Conservation (phyloP, 768 basidiomycete genomes). For the Leccinum rimulosum region DNA sequence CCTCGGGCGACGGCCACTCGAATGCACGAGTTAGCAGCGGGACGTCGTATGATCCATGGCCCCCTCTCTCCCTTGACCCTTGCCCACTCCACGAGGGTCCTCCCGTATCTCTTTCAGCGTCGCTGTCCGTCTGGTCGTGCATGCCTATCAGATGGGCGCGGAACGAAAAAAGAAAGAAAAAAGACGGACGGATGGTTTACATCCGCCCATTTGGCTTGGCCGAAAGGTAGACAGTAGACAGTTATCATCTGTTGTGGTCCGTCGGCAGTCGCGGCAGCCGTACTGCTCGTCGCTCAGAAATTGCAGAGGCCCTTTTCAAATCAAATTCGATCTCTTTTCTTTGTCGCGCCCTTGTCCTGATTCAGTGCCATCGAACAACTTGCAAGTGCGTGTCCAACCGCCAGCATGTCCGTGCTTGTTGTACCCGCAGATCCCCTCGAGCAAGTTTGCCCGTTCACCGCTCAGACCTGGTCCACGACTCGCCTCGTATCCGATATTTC, state of each 20-base stretch:
- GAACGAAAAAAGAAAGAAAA: slow-evolving; percentile 34
- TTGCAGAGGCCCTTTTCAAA: slow-evolving; percentile 24
- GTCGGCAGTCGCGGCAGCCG: slow-evolving; percentile 23
- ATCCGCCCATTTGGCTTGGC: slow-evolving; percentile 30
- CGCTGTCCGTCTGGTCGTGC: slow-evolving; percentile 35
- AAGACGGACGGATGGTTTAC: slow-evolving; percentile 26
- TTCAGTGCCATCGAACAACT: background rate
- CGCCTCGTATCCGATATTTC: slow-evolving; percentile 9
- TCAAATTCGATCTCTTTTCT: slow-evolving; percentile 22
- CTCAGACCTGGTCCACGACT: background rate
- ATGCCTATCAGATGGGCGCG: slow-evolving; percentile 18
- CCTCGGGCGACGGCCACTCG: slow-evolving; percentile 22
- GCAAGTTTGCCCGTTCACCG: background rate
- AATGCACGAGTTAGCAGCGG: slow-evolving; percentile 22
- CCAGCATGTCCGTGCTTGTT: background rate
- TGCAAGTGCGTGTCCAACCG: background rate
- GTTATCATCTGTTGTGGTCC: slow-evolving; percentile 22
- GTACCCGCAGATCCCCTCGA: slow-evolving; percentile 2
- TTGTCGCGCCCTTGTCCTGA: slow-evolving; percentile 3
- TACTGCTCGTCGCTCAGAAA: slow-evolving; percentile 22
- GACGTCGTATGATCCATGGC: slow-evolving; percentile 12
- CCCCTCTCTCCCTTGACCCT: slow-evolving; percentile 17
- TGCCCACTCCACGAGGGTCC: slow-evolving; percentile 37
- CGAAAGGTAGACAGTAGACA: slow-evolving; percentile 16
- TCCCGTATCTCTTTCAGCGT: slow-evolving; percentile 45